Base-by-base conservation (phyloP, 257 asterid species). In the Nicotiana otophora region DNA sequence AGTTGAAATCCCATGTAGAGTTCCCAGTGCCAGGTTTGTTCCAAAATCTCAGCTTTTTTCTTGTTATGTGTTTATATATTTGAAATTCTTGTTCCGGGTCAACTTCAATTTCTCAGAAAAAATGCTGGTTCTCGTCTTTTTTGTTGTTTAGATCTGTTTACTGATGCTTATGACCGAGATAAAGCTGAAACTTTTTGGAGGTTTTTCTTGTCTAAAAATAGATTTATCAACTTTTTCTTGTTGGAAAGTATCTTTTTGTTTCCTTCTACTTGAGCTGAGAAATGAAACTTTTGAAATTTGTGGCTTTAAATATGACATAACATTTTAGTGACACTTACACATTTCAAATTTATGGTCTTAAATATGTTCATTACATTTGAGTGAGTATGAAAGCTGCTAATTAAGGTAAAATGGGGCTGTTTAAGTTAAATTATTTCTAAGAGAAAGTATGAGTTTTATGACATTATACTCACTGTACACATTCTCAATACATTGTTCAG, bases 11-110 rank as follows among this genome's bases (percentile, higher is more conserved):
- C 98, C 99, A 1, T 87, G 91, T 67, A 81, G 93, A 87, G 98
- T 90, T 66, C 99, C 99, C 20, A 96, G 99, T 86, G 99, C 99
- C 74, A 96, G 99, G 99, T 96, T 85, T 30, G 19, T 48, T 83
- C 12, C 28, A 3, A 63, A 70, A 60, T 77, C 16, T 81, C 46
- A 31, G 15, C 34, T 23, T 77, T 46, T 11, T 33, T 60, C 33
- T 1, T 58, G 39, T 23, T 30, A 12, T 28, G 5, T 58, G 20
- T 55, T 42, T 16, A 16, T 58, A 58, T 58, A 17, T 58, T 58
- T 58, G 10, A 5, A 6, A 19, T 64, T 64, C 33, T 4, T 61
- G 16, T 23, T 61, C 33, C 4, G 16, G 67, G 67, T 61, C n/a
- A 3, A 30, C 7, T 6, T 75, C 26, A 11, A 26, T 23, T 74